Evolutionary conservation across 495 filamentous ascomycete genomes (phyloP).

Genomic region (Cenococcum geophilum): DNA sequence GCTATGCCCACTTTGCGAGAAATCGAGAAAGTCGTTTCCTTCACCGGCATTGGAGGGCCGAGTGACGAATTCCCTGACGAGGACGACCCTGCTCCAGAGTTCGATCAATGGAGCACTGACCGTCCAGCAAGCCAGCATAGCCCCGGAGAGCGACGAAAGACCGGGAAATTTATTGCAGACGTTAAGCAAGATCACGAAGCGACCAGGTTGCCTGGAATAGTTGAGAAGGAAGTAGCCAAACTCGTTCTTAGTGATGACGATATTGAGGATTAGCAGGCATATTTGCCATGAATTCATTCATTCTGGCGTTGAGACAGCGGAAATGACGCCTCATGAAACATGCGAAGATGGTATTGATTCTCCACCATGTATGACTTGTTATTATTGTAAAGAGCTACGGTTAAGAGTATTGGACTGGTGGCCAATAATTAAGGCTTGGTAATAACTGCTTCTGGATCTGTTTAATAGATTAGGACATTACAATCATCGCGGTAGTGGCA

Average conservation of each 20-base stretch:
- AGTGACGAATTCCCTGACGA: conserved; percentile 40
- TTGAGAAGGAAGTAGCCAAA: conserved; percentile 51
- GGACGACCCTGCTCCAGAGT: conserved; percentile 26
- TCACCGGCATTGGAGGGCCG: conserved; percentile 45
- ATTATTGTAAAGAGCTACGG: too few relatives aligned
- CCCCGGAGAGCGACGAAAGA: conserved; percentile 12
- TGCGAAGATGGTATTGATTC: too few relatives aligned
- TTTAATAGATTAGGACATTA: too few relatives aligned
- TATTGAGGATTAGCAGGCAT: conserved; percentile 71
- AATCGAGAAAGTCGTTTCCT: conserved; percentile 63
- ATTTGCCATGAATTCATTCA: background rate
- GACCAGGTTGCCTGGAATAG: conserved; percentile 10
- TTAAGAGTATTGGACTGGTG: too few relatives aligned
- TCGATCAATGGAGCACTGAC: conserved; percentile 55
- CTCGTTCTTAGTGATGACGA: conserved; percentile 88
- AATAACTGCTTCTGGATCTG: too few relatives aligned
- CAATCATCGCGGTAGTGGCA: background rate
- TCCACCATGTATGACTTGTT: too few relatives aligned
- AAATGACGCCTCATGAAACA: too few relatives aligned
- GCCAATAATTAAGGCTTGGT: too few relatives aligned
- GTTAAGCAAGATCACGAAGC: conserved; percentile 8
- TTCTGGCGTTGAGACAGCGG: too few relatives aligned
- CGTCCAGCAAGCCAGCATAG: conserved; percentile 16
- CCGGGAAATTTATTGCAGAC: conserved; percentile 12
- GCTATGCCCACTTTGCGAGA: conserved; percentile 40